Evolutionary conservation across 2,329 filamentous ascomycete species (phyloP).

Genomic region (Fusarium xylarioides): DNA sequence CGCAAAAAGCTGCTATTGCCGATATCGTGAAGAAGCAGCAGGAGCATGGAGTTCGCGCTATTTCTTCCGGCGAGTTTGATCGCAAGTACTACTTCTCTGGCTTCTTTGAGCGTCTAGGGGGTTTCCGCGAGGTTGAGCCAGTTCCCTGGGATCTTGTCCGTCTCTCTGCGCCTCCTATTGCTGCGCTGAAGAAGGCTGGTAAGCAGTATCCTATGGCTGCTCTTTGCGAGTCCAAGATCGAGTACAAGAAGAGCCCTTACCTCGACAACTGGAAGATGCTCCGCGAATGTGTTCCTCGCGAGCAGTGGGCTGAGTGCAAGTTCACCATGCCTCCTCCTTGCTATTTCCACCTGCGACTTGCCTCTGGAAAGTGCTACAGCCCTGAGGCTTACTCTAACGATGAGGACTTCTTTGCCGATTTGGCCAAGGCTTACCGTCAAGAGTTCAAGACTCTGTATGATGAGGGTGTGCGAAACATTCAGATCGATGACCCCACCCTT

Average conservation of each 20-base stretch:
- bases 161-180: constrained; percentile 51
- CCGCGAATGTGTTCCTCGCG: constrained; percentile 58
- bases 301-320: constrained; percentile 71
- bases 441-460: constrained; percentile 65
- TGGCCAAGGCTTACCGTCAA: constrained; percentile 63
- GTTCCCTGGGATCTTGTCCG: constrained; percentile 51
- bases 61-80: constrained; percentile 76
- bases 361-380: constrained; percentile 62
- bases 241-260: constrained; percentile 52
- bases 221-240: constrained; percentile 55
- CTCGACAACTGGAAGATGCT: constrained; percentile 55
- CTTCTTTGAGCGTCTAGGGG: constrained; percentile 58
- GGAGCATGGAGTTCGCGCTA: constrained; percentile 67
- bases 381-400: constrained; percentile 61
- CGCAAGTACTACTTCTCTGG: constrained; percentile 60
- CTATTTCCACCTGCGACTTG: constrained; percentile 70
- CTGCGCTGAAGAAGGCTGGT: constrained; percentile 50
- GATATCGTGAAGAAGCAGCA: constrained; percentile 72
- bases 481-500: constrained; percentile 71
- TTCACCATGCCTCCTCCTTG: constrained; percentile 73
- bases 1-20: constrained; percentile 70
- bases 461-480: constrained; percentile 64
- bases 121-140: constrained; percentile 51
- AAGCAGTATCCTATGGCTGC: constrained; percentile 52
- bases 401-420: constrained; percentile 65